A percentile compares a stretch with the other conserved stretches of the same genome.
These are phyloP conservation scores for Pyronema omphalodes DNA, from an alignment of 495 filamentous ascomycete species.

Conservation along the genomic window DNA sequence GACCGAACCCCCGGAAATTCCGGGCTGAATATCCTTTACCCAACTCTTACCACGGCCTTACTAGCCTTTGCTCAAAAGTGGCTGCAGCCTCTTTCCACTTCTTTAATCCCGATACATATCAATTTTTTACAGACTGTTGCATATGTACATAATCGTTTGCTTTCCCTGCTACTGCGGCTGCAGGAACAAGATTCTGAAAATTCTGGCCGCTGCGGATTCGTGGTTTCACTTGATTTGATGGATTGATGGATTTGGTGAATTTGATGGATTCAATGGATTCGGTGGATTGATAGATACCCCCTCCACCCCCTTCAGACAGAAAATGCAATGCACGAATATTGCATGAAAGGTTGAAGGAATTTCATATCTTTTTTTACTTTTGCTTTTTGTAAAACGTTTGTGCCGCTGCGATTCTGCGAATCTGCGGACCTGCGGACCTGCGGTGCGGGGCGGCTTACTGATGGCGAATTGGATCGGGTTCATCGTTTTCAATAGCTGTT, in stretches of 20 bases:
- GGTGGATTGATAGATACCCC: no score
- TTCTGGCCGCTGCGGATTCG: neutral
- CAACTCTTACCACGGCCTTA: no score
- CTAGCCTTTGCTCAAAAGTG: no score
- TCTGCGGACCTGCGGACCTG: no score
- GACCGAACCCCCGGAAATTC: no score
- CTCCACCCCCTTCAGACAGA: neutral
- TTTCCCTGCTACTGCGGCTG: neutral
- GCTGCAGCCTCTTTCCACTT: neutral
- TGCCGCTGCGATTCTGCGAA: neutral
- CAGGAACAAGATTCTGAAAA: no score
- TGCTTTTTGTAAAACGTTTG: neutral
- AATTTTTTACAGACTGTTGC: neutral
- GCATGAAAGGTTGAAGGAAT: neutral
- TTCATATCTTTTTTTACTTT: neutral
- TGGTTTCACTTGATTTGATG: neutral
- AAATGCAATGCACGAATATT: neutral
- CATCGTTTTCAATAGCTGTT: no score
- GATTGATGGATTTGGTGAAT: no score
- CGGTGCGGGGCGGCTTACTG: no score
- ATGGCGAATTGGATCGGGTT: no score
- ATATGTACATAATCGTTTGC: neutral
- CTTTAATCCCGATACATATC: neutral
- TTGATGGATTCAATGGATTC: no score
- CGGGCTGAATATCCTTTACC: no score